These are phyloP conservation scores for Dendrobium huoshanense DNA, from an alignment of 106 monocot species.

Conservation along the genomic window DNA sequence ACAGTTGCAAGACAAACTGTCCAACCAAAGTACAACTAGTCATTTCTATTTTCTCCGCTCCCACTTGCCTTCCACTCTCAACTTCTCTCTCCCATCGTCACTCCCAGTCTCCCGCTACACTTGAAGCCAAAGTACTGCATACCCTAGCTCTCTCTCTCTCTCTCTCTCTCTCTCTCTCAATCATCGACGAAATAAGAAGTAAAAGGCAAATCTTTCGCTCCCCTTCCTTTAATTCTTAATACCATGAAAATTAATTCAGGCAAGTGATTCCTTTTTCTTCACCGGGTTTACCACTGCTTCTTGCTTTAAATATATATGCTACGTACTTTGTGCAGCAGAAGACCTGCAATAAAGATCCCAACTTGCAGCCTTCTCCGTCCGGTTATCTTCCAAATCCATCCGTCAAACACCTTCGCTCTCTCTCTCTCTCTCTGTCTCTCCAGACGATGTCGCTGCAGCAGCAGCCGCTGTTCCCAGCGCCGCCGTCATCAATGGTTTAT, in stretches of 20 bases:
- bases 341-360: too few species aligned
- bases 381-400: neutral
- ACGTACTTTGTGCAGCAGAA: too few species aligned
- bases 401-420: neutral
- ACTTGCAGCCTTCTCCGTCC: too few species aligned
- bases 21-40: neutral
- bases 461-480: neutral
- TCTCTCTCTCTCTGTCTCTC: neutral
- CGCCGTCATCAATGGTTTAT: neutral
- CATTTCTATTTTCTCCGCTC: neutral
- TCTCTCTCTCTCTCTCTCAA: neutral
- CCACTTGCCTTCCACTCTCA: neutral
- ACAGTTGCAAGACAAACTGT: neutral
- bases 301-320: too few species aligned
- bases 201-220: too few species aligned
- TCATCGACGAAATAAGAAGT: too few species aligned
- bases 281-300: too few species aligned
- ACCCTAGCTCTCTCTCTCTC: neutral
- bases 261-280: too few species aligned
- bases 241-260: too few species aligned
- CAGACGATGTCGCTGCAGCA: neutral
- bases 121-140: neutral
- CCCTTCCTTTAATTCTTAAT: too few species aligned
- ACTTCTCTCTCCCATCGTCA: neutral
- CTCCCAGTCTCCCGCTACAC: neutral